Evolutionary conservation across 1,284 basidiomycete species (phyloP).

Genomic region (Trichosporon inkin): DNA sequence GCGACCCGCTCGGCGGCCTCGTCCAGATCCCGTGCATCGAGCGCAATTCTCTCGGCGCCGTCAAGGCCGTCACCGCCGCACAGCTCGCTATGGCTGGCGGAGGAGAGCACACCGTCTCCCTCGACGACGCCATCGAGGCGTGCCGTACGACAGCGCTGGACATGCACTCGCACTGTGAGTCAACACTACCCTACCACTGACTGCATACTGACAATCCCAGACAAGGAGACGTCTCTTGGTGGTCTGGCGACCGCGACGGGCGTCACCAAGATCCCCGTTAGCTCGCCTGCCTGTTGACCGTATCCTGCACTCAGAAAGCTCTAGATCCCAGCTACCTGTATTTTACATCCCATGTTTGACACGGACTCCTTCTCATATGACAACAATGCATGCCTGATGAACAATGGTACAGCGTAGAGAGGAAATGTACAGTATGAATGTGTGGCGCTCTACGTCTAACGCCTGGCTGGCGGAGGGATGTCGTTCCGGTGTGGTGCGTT

Average conservation of each 20-base stretch:
- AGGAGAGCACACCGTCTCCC: constrained; percentile 56
- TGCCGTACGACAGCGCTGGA: constrained; percentile 80
- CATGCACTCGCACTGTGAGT: constrained; percentile 51
- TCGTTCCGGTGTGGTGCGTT: background rate
- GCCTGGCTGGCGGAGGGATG: background rate
- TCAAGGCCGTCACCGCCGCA: constrained; percentile 85
- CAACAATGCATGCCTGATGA: constrained; percentile 8
- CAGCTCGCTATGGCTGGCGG: constrained; percentile 88
- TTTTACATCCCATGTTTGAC: background rate
- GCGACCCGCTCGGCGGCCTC: constrained; percentile 83
- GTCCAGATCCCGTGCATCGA: constrained; percentile 89
- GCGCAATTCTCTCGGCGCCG: constrained; percentile 56
- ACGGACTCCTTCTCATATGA: background rate
- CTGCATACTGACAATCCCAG: constrained; percentile 18
- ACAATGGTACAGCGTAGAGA: background rate
- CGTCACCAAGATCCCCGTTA: constrained; percentile 49
- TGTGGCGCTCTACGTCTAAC: constrained; percentile 32
- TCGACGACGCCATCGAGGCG: constrained; percentile 94
- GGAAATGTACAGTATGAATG: constrained; percentile 3
- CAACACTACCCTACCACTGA: too few species aligned
- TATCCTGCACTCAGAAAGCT: background rate
- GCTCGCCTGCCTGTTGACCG: background rate
- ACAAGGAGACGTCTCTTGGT: constrained; percentile 78
- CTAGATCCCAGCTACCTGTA: background rate
- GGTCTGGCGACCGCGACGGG: constrained; percentile 54